Conservation (phyloP, 2,329 filamentous ascomycete species). For the Pseudocercospora ulei region DNA sequence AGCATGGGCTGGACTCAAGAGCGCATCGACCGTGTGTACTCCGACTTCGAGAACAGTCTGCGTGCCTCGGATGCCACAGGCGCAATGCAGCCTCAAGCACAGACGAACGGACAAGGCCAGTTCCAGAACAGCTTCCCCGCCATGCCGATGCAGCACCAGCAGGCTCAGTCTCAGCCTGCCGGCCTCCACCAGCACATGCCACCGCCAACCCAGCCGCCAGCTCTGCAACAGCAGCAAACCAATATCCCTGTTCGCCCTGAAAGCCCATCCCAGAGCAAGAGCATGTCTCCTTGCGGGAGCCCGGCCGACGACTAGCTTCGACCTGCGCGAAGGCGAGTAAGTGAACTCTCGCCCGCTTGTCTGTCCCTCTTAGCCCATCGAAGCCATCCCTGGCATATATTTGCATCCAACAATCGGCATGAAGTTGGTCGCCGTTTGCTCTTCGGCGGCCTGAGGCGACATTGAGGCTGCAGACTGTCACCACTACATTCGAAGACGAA, state of each 20-base stretch:
- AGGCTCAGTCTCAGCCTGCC: neutral
- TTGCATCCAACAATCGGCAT: no score
- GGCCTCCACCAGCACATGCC: neutral
- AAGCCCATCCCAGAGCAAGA: no score
- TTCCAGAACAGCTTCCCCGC: conserved; percentile 1
- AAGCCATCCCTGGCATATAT: no score
- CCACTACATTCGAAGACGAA: no score
- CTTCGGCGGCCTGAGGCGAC: no score
- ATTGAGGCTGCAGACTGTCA: no score
- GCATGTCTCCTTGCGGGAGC: no score
- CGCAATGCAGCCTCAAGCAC: conserved; percentile 1
- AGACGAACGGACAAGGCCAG: conserved; percentile 1
- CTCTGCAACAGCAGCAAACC: neutral
- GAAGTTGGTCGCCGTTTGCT: no score
- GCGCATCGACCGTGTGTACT: conserved; percentile 18
- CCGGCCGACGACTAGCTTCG: no score
- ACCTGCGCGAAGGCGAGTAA: no score
- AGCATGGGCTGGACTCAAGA: conserved; percentile 14
- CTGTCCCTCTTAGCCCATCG: no score
- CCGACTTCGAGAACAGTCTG: conserved; percentile 12
- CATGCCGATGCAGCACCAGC: neutral
- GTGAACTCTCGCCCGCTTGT: no score
- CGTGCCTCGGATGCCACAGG: conserved; percentile 4
- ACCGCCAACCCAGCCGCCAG: neutral
- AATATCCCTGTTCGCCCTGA: conserved; percentile 1